Base-by-base conservation (phyloP, 495 filamentous ascomycete genomes). In the Acidomyces sp. region DNA sequence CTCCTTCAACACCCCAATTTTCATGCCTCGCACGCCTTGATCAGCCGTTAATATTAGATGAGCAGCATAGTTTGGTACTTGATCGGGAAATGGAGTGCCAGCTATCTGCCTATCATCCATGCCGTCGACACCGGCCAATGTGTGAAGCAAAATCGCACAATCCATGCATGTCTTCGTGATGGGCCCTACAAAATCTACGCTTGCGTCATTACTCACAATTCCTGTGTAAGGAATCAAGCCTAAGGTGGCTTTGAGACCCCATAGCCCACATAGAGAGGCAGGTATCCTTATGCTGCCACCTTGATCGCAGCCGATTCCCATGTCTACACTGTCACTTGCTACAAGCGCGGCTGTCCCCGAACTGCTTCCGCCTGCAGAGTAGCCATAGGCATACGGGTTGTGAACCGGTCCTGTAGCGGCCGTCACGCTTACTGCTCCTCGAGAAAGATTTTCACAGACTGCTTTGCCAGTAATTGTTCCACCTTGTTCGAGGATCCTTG, bases 231-330 rank as follows among this genome's bases (percentile, higher is more conserved):
- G 57, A 7, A 62, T 45, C 16, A 53, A 29, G n/a, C 39, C 39
- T 39, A 62, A 63, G 12, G 54, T 55, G 4, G 61, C 57, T 35
- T 65, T 65, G 21, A 65, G 51, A 6, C 62, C 62, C 6, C 58
- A 53, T 11, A 61, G 44, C 2, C 62, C 62, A 15, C 55, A 58
- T 31, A 53, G 49, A 10, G 55, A 49, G 1, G 59, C 55, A 24
- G 72, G 74, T 2, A 77, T 64, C 12, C 73, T 64, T 19, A 78
- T 68, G 43, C 67, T 72, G 4, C 74, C 74, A n/a, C 71, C 74
- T 46, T 75, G 71, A 45, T 78, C 74, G 4, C 67, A 67, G 13
- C 73, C 74, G 39, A 77, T 69, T 1, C 66, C 64, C 21, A 77
- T 59, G 46, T 76, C 71, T 3, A 71, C 68, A 15, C 63, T 54